These are phyloP conservation scores for Cutaneotrichosporon sp. DNA, from an alignment of 1,284 basidiomycete genomes.

Conservation along the genomic window DNA sequence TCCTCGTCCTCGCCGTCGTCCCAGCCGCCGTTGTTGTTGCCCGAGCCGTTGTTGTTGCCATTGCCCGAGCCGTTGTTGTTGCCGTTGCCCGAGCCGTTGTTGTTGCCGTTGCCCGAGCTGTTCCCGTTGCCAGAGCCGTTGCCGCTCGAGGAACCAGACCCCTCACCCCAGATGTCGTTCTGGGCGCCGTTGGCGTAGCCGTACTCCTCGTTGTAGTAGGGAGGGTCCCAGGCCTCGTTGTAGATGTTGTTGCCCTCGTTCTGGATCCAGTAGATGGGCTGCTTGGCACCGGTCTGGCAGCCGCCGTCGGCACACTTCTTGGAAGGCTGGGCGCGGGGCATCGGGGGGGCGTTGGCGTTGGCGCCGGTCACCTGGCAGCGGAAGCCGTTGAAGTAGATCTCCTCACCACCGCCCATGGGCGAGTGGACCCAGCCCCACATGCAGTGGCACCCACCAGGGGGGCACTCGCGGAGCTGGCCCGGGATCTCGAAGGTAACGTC, in stretches of 20 bases:
- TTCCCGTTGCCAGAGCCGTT: not conserved
- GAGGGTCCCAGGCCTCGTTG: slow-evolving; percentile 26
- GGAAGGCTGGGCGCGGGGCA: slow-evolving; percentile 42
- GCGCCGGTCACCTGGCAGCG: slow-evolving; percentile 49
- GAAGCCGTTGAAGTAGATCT: slow-evolving; percentile 43
- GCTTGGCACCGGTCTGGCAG: slow-evolving; percentile 34
- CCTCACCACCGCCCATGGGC: slow-evolving; percentile 23
- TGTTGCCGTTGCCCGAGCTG: slow-evolving; percentile 1
- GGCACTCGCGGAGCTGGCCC: slow-evolving; percentile 66
- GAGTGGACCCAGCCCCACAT: slow-evolving; percentile 68
- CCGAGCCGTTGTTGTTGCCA: not conserved
- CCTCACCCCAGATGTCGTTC: slow-evolving; percentile 47
- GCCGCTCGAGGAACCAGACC: not conserved
- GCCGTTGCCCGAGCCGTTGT: not conserved
- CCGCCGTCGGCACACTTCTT: slow-evolving; percentile 28
- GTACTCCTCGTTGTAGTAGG: slow-evolving; percentile 45
- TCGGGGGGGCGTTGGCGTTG: slow-evolving; percentile 21
- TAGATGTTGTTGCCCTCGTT: slow-evolving; percentile 60
- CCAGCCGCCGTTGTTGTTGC: not conserved
- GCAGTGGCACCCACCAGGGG: slow-evolving; percentile 64
- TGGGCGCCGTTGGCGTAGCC: slow-evolving; percentile 55
- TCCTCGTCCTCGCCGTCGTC: not conserved
- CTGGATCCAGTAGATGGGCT: slow-evolving; percentile 21
- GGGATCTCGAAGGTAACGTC: slow-evolving; percentile 68
- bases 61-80: not conserved